A percentile compares a stretch with the other conserved stretches of the same genome.
Conservation (phyloP, 2,329 filamentous ascomycete genomes). For the Emergomyces orientalis region DNA sequence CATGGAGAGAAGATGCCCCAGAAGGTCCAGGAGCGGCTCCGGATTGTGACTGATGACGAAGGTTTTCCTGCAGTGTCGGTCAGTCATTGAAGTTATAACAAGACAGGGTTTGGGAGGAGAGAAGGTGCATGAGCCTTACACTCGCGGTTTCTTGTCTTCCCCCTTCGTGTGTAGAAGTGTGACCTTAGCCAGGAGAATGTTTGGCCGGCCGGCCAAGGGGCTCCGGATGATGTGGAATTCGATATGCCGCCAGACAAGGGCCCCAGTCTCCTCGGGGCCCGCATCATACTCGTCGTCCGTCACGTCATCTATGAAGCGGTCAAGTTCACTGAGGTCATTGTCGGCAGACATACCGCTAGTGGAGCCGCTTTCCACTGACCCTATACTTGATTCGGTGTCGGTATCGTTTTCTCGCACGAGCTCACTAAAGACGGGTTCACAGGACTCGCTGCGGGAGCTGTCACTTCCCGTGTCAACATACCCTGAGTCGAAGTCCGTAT, state of each 20-base stretch:
- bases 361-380: conserved; percentile 1
- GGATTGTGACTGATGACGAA: conserved; percentile 17
- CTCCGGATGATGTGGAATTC: conserved; percentile 6
- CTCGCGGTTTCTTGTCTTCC: conserved; percentile 7
- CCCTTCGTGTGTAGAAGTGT: conserved; percentile 3
- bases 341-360: conserved; percentile 2
- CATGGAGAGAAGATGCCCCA: conserved; percentile 15
- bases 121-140: conserved; percentile 13
- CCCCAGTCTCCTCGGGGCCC: not conserved
- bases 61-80: conserved; percentile 15
- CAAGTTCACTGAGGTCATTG: no score
- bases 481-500: no score
- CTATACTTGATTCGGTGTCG: not conserved
- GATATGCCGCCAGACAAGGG: conserved; percentile 6
- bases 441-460: not conserved
- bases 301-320: conserved; percentile 13
- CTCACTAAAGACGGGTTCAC: not conserved
- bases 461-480: not conserved
- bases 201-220: not conserved
- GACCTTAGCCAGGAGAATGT: no score
- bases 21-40: no score
- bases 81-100: conserved; percentile 8
- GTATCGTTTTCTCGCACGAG: conserved; percentile 6
- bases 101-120: not conserved
- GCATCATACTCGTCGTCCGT: conserved; percentile 4